Evolutionary conservation across 2,329 filamentous ascomycete species (phyloP).

Genomic region (Camptophora hylomeconis): DNA sequence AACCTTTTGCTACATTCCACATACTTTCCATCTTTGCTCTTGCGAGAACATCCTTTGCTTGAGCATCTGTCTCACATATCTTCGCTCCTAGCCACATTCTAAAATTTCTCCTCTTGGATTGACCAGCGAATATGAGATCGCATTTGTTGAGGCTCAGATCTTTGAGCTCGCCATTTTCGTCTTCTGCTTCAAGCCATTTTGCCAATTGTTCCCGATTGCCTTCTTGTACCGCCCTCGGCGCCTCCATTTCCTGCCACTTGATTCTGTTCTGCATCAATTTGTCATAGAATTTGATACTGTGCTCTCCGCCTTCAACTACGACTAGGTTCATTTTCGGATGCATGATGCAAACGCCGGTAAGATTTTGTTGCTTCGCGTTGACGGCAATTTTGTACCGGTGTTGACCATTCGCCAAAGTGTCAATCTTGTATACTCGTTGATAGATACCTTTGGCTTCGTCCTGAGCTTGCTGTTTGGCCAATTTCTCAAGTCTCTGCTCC

Average conservation of each 20-base stretch:
- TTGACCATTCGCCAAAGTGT: conserved; percentile 78
- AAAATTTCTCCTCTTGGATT: conserved; percentile 67
- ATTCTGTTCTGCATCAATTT: conserved; percentile 91
- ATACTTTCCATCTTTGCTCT: conserved; percentile 88
- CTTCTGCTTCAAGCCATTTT: conserved; percentile 64
- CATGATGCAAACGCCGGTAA: conserved; percentile 85
- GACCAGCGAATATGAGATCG: conserved; percentile 77
- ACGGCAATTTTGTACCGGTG: conserved; percentile 87
- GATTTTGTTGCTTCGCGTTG: conserved; percentile 77
- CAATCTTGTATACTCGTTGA: conserved; percentile 78
- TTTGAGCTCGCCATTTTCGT: conserved; percentile 58
- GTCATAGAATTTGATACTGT: conserved; percentile 72
- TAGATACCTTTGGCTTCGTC: conserved; percentile 79
- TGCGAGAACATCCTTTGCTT: conserved; percentile 67
- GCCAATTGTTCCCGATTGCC: conserved; percentile 50
- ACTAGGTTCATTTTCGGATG: conserved; percentile 80
- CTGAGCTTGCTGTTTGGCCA: conserved; percentile 67
- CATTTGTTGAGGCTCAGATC: conserved; percentile 76
- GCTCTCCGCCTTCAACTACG: conserved; percentile 78
- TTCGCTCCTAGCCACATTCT: conserved; percentile 71
- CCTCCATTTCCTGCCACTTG: conserved; percentile 83
- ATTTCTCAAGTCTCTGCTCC: conserved; percentile 74
- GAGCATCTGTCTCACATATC: conserved; percentile 83
- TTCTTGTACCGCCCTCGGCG: conserved; percentile 41
- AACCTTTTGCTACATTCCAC: conserved; percentile 75